Base-by-base conservation (phyloP, 2,329 filamentous ascomycete genomes). In the Orbilia javanica region DNA sequence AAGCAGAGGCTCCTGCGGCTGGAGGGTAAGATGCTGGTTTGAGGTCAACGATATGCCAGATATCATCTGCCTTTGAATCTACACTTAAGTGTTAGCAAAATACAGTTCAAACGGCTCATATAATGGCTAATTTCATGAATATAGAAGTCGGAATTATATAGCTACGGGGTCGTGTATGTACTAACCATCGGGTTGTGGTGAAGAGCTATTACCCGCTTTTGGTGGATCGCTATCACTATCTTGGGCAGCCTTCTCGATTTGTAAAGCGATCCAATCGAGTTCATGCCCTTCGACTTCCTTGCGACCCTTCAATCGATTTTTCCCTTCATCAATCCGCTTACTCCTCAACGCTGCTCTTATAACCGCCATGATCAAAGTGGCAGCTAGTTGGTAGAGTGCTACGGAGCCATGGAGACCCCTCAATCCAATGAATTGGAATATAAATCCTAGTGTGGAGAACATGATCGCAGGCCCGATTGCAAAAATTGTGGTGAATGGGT, bases 391-490 rank as follows among this genome's bases (percentile, higher is more conserved):
- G 10, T 50, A 63, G 18, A 71, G 42, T 42, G 53, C 27, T 4
- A 71, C 67, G 27, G 67, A 63, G 6, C 52, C 67, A 18, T 81
- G 78, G 22, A 80, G 27, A 4, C 36, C 68, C 5, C 80, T 65
- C 0, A 81, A 31, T 2, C 80, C 80, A 8, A 77, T 67, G 31
- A 80, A 80, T 25, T 81, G 71, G 6, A 70, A 18, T 52, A 80
- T 36, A 31, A 81, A 80, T 1, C 80, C 80, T 8, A 71, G 4
- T 15, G 55, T 71, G 18, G 67, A 25, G 18, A 60, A 52, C 20
- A 27, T 15, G 4, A 71, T 34, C 0, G 67, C 55, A 5, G 53
- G 15, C 42, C 55, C 48, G 18, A 71, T 13, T 13, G 27, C 11
- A 13, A 52, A n/a, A 1, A 53, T 8, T 18, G 36, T n/a, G 4